phyloP scores from a whole-genome alignment of 129 eudicot genomes.

The Daucus carota region DH1_v3.0 NC_030386.2:21422001-21422500 shows the following conservation, averaged over 20 bases:
- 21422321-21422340: too few species aligned
- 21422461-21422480: not conserved
- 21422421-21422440: not conserved
- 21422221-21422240: too few species aligned
- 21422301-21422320: too few species aligned
- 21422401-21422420: not conserved
- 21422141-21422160: not conserved
- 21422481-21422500: not conserved
- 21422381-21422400: not conserved
- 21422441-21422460: not conserved
- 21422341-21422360: not conserved
- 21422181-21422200: too few species aligned
- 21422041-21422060: constrained; percentile 44
- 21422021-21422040: constrained; percentile 54
- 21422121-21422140: not conserved
- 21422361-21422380: not conserved
- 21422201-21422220: too few species aligned
- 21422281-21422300: too few species aligned
- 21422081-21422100: not conserved
- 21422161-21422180: too few species aligned
- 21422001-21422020: constrained; percentile 72
- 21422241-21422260: too few species aligned
- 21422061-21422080: not conserved
- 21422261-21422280: too few species aligned
- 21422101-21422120: not conserved